Conservation (phyloP, 1,139 yeast species). For the Yamadazyma aaseri region DNA sequence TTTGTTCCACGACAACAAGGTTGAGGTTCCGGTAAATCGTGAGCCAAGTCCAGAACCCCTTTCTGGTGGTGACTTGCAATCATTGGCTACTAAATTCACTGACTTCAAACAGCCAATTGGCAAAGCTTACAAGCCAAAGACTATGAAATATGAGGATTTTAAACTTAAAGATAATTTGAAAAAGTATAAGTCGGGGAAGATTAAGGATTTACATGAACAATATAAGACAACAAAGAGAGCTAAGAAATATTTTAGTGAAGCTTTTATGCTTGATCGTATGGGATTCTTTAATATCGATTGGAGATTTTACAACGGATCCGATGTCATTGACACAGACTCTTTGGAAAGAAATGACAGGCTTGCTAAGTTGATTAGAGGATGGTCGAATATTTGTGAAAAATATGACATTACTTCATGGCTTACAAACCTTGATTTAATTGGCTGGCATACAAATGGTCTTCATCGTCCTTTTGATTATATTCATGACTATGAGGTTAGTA, state of each 20-base stretch:
- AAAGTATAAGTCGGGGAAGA: slow-evolving; percentile 8
- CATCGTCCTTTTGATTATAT: slow-evolving; percentile 55
- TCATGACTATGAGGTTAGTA: slow-evolving; percentile 53
- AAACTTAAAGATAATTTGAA: slow-evolving; percentile 5
- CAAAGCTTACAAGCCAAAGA: slow-evolving; percentile 6
- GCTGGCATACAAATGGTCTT: slow-evolving; percentile 56
- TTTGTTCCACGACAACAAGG: slow-evolving; percentile 13
- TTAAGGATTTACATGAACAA: slow-evolving; percentile 9
- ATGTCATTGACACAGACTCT: slow-evolving; percentile 16
- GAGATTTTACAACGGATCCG: slow-evolving; percentile 41
- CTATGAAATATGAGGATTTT: slow-evolving; percentile 13
- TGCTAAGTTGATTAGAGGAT: slow-evolving; percentile 30
- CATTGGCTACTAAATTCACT: slow-evolving; percentile 7
- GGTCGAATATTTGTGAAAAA: slow-evolving; percentile 31
- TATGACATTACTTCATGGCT: slow-evolving; percentile 38
- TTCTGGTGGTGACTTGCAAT: slow-evolving; percentile 2
- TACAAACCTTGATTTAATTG: slow-evolving; percentile 49
- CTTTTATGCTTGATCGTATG: slow-evolving; percentile 29
- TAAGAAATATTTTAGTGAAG: slow-evolving; percentile 54
- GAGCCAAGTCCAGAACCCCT: slow-evolving; percentile 4
- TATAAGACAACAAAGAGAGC: slow-evolving; percentile 15
- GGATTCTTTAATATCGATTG: slow-evolving; percentile 37
- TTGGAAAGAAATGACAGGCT: slow-evolving; percentile 24
- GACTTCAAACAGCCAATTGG: slow-evolving; percentile 5
- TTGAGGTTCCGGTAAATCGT: slow-evolving; percentile 12